Conservation (phyloP, 148 eudicot species). For the Chenopodium album region DNA sequence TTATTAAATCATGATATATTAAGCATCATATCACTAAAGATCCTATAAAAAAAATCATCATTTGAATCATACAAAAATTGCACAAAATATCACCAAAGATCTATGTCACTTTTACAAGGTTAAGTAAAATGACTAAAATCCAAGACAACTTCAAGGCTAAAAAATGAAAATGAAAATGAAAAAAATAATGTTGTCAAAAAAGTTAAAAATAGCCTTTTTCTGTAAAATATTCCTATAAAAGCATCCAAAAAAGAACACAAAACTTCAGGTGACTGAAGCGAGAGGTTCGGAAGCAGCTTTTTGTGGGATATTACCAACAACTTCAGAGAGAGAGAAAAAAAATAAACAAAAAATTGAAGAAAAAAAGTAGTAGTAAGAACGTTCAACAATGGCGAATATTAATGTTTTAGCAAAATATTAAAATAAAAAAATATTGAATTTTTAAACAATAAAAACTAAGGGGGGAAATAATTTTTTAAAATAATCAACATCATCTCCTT, state of each 20-base stretch:
- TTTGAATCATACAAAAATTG: too few relatives aligned
- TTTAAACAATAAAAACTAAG: not conserved
- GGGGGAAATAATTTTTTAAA: not conserved
- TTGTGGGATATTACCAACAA: slow-evolving; percentile 20
- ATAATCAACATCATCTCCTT: not conserved
- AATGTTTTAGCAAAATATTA: not conserved
- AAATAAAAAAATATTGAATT: not conserved
- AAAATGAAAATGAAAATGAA: too few relatives aligned
- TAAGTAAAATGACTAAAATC: too few relatives aligned
- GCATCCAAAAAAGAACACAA: slow-evolving; percentile 11
- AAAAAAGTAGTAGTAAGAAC: slow-evolving; percentile 13
- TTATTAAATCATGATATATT: too few relatives aligned
- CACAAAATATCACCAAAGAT: too few relatives aligned
- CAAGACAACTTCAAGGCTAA: too few relatives aligned
- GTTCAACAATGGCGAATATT: slow-evolving; percentile 35
- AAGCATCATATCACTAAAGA: too few relatives aligned
- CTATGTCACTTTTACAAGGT: too few relatives aligned
- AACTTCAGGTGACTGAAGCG: slow-evolving; percentile 31
- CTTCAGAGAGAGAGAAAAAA: slow-evolving; percentile 12
- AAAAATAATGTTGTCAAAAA: not conserved
- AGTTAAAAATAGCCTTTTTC: slow-evolving; percentile 28
- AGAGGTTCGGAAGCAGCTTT: slow-evolving; percentile 37
- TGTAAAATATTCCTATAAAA: not conserved
- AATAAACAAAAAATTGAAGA: not conserved
- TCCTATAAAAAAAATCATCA: too few relatives aligned